Evolutionary conservation across 441 rosid genomes (phyloP), one percentile per base, ranked within the genome.

Genomic region (Capsella rubella): DNA sequence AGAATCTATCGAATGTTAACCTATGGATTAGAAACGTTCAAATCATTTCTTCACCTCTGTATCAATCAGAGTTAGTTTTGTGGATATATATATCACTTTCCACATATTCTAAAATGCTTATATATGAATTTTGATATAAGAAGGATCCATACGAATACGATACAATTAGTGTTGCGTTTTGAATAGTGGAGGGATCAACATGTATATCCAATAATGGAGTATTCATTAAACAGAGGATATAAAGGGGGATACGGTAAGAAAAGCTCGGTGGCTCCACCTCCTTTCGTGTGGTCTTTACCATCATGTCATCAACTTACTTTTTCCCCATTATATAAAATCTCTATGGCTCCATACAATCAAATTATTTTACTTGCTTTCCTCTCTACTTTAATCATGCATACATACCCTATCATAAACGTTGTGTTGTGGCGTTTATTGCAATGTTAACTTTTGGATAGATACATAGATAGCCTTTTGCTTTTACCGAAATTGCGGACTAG

Each of bases 231-330:
- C 51, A 56, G 66, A 21, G 15, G 27, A 66, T 42, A 74, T 15
- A 49, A 25, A 25, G 11, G 45, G 21, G 51, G 14, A 74, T n/a
- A 42, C 62, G 53, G 35, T 52, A 15, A 74, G 49, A 51, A 21
- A 67, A 67, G 21, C 61, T n/a, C 42, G 78, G 78, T 67, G 78
- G 63, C 56, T 74, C 78, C 73, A 67, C 69, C 46, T 29, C 68
- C 47, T 51, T 61, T 59, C 45, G 56, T 60, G 43, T 67, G 60
- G 78, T 67, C 67, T 34, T 56, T 60, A 64, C 18, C 28, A 59
- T 72, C 76, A 46, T 46, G 25, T 73, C 78, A 39, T 29, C 56
- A 53, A 49, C 16, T 64, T 16, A 1, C 46, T 46, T 73, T 57
- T 10, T 2, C 42, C 61, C 61, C 31, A 46, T 46, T 46, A 55